These are phyloP conservation scores for Myrica gale DNA, from an alignment of 306 rosid genomes.

Conservation along the genomic window DNA sequence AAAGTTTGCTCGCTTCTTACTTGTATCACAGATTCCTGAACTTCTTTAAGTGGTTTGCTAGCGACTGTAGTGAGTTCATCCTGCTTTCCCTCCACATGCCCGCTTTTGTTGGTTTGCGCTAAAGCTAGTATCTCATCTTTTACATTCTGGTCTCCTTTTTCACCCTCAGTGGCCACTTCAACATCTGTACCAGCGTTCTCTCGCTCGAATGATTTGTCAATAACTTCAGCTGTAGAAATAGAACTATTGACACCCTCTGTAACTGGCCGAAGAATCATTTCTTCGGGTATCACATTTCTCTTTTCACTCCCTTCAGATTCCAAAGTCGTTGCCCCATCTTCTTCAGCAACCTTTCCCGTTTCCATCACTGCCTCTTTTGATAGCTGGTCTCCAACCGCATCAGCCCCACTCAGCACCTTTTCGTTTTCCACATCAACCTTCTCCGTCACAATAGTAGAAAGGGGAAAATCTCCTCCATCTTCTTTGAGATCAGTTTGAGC, in stretches of 20 bases:
- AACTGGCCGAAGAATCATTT: conserved; percentile 11
- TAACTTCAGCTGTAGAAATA: conserved; percentile 10
- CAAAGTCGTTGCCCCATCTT: conserved; percentile 29
- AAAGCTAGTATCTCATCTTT: conserved; percentile 26
- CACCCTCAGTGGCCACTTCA: conserved; percentile 18
- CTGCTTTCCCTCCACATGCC: conserved; percentile 34
- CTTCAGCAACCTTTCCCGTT: conserved; percentile 35
- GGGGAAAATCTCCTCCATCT: conserved; percentile 25
- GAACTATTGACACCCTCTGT: conserved; percentile 11
- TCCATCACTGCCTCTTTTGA: conserved; percentile 41
- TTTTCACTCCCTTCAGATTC: conserved; percentile 22
- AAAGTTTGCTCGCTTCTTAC: conserved; percentile 42
- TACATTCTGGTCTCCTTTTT: conserved; percentile 17
- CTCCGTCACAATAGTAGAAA: conserved; percentile 21
- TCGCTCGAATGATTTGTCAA: conserved; percentile 17
- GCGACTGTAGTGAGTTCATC: conserved; percentile 37
- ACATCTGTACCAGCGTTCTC: conserved; percentile 12
- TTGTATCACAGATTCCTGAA: conserved; percentile 48
- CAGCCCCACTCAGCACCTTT: conserved; percentile 35
- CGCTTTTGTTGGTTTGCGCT: conserved; percentile 30
- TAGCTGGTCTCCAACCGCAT: conserved; percentile 26
- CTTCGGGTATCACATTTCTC: conserved; percentile 11
- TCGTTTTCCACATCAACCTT: conserved; percentile 36
- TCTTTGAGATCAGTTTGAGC: conserved; percentile 26
- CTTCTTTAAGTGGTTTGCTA: conserved; percentile 27